These are phyloP conservation scores for Fusarium sulawesiense DNA, from an alignment of 2,329 filamentous ascomycete genomes.

Conservation along the genomic window DNA sequence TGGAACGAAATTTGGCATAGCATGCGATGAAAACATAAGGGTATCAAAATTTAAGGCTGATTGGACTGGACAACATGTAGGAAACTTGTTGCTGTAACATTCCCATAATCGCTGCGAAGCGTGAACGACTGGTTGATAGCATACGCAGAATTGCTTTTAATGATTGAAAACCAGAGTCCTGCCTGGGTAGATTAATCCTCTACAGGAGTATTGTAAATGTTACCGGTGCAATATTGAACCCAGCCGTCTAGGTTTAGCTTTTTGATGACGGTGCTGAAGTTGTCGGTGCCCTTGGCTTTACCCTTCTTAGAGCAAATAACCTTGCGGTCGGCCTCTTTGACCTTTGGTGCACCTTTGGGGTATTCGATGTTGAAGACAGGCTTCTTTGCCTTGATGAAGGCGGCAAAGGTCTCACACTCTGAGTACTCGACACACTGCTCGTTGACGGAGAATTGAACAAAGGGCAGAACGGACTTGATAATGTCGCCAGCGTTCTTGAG, in stretches of 20 bases:
- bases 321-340: conserved; percentile 50
- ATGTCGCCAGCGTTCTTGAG: conserved; percentile 76
- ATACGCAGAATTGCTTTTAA: not conserved
- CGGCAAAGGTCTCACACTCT: conserved; percentile 68
- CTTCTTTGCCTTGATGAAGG: conserved; percentile 70
- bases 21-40: not conserved
- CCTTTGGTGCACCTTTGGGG: conserved; percentile 60
- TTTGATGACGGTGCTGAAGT: conserved; percentile 75
- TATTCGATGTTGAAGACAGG: conserved; percentile 82
- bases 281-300: conserved; percentile 55
- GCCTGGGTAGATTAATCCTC: conserved; percentile 13
- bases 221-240: conserved; percentile 66
- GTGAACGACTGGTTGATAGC: not conserved
- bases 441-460: conserved; percentile 75
- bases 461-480: conserved; percentile 58
- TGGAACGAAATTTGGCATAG: not conserved
- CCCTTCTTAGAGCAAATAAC: conserved; percentile 57
- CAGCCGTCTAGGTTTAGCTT: conserved; percentile 72
- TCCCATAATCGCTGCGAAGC: not conserved
- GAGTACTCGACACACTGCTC: conserved; percentile 73
- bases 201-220: conserved; percentile 45
- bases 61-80: conserved; percentile 3
- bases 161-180: not conserved
- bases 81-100: not conserved
- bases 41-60: conserved; percentile 1